Percentiles rank a stretch among this genome's conserved stretches.
Evolutionary conservation across 208 protist genomes (phyloP).

Genomic region (Tritrichomonas musculus): DNA sequence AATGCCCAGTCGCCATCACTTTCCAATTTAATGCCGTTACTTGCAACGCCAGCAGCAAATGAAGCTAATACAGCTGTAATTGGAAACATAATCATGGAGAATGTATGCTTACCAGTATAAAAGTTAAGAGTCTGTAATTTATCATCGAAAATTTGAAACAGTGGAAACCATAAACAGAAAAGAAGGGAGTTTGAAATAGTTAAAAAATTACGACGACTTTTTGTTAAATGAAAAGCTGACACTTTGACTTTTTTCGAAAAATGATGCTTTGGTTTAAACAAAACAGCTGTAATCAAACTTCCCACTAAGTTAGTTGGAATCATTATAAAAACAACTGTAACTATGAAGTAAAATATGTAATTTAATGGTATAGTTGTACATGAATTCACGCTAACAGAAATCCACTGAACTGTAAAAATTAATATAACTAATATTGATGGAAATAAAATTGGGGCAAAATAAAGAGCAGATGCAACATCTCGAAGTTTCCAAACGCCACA

Average conservation of each 20-base stretch:
- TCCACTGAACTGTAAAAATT: neutral
- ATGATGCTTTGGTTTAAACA: neutral
- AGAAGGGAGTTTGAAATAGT: neutral
- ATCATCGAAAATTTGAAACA: neutral
- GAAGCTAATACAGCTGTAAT: neutral
- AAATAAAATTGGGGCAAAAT: neutral
- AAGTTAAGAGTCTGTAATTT: neutral
- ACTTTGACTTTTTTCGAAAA: neutral
- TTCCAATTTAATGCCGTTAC: neutral
- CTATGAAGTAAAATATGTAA: neutral
- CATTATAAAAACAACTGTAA: neutral
- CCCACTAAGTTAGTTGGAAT: neutral
- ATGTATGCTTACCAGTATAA: too few relatives aligned
- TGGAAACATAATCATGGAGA: neutral
- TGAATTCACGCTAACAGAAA: neutral
- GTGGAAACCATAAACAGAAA: neutral
- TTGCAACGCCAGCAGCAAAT: neutral
- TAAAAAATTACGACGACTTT: neutral
- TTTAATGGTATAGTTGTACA: neutral
- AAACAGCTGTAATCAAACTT: neutral
- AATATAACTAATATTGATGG: neutral
- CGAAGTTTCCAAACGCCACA: neutral
- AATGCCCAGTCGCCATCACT: neutral
- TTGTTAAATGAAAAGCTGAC: neutral
- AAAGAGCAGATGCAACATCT: slow-evolving; percentile 14